These are phyloP conservation scores for Penicillium roqueforti DNA, from an alignment of 495 filamentous ascomycete genomes.

Conservation along the genomic window DNA sequence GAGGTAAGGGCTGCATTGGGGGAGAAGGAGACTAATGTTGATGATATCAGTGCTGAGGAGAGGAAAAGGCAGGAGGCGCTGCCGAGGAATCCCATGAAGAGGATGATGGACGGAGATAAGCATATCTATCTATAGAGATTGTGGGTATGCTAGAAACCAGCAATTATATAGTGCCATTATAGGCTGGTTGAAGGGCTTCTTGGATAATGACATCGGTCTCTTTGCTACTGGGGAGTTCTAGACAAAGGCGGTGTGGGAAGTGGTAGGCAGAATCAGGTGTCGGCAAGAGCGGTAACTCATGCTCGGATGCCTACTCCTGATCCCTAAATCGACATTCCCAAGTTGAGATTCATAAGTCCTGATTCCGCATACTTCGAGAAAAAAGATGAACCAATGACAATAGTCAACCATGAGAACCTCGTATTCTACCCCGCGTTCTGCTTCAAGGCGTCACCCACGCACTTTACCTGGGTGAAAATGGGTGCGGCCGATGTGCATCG, in stretches of 20 bases:
- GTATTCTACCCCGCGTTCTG: conserved; percentile 79
- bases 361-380: too few species aligned
- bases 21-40: conserved; percentile 29
- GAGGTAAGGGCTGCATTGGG: conserved; percentile 33
- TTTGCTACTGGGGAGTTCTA: too few species aligned
- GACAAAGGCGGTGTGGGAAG: too few species aligned
- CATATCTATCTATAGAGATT: conserved; percentile 16
- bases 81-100: conserved; percentile 46
- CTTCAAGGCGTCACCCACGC: conserved; percentile 77
- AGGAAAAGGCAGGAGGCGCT: conserved; percentile 30
- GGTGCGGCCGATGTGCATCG: conserved; percentile 62
- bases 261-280: too few species aligned
- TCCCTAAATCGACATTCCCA: too few species aligned
- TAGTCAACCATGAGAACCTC: conserved; percentile 23
- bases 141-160: not conserved
- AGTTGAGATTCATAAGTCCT: too few species aligned
- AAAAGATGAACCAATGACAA: conserved; percentile 40
- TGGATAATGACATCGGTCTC: too few species aligned
- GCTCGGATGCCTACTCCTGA: too few species aligned
- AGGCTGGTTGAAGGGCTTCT: not conserved
- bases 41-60: conserved; percentile 36
- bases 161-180: not conserved
- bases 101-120: conserved; percentile 41
- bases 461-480: conserved; percentile 78
- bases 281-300: too few species aligned